Percentiles rank a stretch among this genome's conserved stretches.
Evolutionary conservation across 352 stramenopile species (phyloP).

Genomic region (Globisporangium radiosum): DNA sequence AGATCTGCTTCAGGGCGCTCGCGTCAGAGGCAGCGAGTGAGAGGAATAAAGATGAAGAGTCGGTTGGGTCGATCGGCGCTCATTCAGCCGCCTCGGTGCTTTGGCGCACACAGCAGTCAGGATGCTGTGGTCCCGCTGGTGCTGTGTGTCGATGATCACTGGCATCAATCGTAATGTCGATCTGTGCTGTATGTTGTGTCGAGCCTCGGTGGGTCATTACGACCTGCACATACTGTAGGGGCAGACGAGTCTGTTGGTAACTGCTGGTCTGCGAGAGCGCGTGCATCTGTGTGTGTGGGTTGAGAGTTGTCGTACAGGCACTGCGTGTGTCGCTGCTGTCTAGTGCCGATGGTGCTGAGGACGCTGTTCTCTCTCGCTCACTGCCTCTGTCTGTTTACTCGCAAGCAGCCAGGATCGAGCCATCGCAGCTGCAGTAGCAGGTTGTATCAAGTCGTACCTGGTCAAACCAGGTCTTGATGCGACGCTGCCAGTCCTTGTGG

Average conservation of each 20-base stretch:
- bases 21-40: too few species aligned
- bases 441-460: constrained; percentile 54
- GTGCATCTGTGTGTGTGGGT: background rate
- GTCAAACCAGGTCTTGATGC: constrained; percentile 96
- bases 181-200: too few species aligned
- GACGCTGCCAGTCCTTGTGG: constrained; percentile 98
- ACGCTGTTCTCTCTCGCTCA: background rate
- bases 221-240: too few species aligned
- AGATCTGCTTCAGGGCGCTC: too few species aligned
- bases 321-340: background rate
- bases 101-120: too few species aligned
- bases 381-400: background rate
- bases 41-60: too few species aligned
- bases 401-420: background rate
- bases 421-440: background rate
- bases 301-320: background rate
- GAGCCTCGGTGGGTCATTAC: too few species aligned
- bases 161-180: too few species aligned
- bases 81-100: too few species aligned
- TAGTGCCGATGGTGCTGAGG: background rate
- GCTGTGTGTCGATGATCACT: too few species aligned
- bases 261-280: background rate
- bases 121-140: too few species aligned
- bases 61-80: too few species aligned
- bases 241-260: background rate